Evolutionary conservation across 2,329 filamentous ascomycete species (phyloP).

Genomic region (Botrytis elliptica): DNA sequence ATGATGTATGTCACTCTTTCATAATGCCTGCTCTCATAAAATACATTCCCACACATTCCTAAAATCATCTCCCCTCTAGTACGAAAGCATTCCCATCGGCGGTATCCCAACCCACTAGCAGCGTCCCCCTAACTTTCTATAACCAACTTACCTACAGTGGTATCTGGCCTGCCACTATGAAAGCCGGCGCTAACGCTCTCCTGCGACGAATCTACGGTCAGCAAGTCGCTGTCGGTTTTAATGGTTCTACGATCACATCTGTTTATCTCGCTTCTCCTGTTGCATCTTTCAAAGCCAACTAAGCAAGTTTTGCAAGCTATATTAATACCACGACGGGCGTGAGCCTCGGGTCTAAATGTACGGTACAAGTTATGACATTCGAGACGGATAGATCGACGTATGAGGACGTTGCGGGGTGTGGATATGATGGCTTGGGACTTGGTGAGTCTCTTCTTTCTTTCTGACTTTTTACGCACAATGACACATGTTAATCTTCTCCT

Average conservation of each 20-base stretch:
- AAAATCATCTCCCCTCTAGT: background rate
- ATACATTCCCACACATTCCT: background rate
- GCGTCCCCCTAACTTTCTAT: background rate
- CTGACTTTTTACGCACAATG: too few relatives aligned
- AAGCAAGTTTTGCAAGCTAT: background rate
- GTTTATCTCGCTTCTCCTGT: background rate
- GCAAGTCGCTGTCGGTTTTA: background rate
- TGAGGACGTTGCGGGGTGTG: background rate
- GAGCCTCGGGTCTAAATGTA: background rate
- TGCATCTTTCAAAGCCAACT: background rate
- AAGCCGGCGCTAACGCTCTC: background rate
- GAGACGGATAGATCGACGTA: background rate
- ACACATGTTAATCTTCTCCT: too few relatives aligned
- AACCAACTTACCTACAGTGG: background rate
- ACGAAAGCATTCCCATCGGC: background rate
- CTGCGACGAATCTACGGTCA: background rate
- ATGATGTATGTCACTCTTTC: background rate
- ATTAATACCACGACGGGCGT: background rate
- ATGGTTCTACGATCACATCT: background rate
- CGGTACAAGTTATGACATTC: background rate
- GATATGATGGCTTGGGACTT: background rate
- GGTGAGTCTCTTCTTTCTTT: background rate
- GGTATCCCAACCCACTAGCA: background rate
- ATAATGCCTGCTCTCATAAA: background rate
- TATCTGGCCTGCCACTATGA: background rate